phyloP scores from a whole-genome alignment of 129 eudicot species.

The Artemisia tridentata region DNA sequence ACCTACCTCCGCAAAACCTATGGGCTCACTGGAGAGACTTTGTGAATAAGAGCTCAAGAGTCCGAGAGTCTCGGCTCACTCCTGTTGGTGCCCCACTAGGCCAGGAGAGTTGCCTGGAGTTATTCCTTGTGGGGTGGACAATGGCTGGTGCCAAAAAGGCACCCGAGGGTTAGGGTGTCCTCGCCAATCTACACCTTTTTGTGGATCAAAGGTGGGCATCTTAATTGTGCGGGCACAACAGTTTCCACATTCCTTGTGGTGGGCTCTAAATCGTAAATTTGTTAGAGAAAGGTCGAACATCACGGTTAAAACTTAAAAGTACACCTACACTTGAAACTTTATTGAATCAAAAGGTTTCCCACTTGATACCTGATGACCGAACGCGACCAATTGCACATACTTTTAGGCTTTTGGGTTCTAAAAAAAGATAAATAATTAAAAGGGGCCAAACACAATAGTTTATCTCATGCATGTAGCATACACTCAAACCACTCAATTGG shows the following conservation, averaged over 20 bases:
- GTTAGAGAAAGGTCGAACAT: background rate
- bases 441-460: conserved; percentile 15
- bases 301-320: background rate
- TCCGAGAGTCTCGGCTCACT: no score
- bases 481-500: conserved; percentile 22
- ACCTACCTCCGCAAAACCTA: no score
- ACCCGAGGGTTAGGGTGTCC: no score
- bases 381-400: conserved; percentile 4
- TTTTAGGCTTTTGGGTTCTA: conserved; percentile 20
- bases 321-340: background rate
- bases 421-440: conserved; percentile 14
- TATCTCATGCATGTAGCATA: conserved; percentile 19
- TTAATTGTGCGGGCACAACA: background rate
- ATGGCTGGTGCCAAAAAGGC: no score
- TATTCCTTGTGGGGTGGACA: no score
- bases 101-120: no score
- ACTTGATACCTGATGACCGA: conserved; percentile 5
- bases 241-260: no score
- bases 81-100: no score
- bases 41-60: no score
- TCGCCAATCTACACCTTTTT: no score
- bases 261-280: background rate
- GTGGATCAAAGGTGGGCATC: background rate
- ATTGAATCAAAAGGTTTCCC: conserved; percentile 18
- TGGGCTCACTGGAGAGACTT: no score